phyloP scores from a whole-genome alignment of 495 filamentous ascomycete genomes.

The Sporormia fimetaria region DNA sequence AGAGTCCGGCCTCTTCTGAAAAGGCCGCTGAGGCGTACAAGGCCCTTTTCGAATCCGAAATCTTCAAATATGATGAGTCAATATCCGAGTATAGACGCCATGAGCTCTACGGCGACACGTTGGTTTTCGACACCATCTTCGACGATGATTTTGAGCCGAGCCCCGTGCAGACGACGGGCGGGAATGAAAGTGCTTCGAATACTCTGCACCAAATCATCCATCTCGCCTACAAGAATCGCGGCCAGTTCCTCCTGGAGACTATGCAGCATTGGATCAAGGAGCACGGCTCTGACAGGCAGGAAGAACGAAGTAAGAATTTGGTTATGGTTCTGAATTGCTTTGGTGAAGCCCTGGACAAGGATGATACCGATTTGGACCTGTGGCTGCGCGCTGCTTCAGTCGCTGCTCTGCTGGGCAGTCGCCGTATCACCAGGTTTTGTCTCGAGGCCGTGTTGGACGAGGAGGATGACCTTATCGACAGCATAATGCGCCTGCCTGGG shows the following conservation, averaged over 20 bases:
- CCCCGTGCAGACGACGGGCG: constrained; percentile 32
- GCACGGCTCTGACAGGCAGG: constrained; percentile 8
- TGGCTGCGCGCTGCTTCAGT: constrained; percentile 81
- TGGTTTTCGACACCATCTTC: constrained; percentile 35
- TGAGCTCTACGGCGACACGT: constrained; percentile 48
- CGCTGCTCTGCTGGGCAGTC: constrained; percentile 60
- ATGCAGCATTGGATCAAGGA: constrained; percentile 46
- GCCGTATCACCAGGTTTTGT: constrained; percentile 70
- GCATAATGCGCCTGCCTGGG: constrained; percentile 62
- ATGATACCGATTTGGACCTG: constrained; percentile 87
- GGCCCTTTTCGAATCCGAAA: constrained; percentile 76
- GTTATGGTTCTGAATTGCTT: constrained; percentile 43
- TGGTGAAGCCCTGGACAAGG: constrained; percentile 66
- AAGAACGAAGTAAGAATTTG: constrained; percentile 24
- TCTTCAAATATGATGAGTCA: constrained; percentile 82
- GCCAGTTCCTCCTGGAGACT: constrained; percentile 73
- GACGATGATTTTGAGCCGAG: constrained; percentile 27
- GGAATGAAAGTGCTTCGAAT: constrained; percentile 57
- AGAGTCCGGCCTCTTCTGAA: constrained; percentile 62
- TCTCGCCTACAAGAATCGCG: constrained; percentile 89
- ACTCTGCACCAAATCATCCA: constrained; percentile 81
- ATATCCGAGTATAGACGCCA: constrained; percentile 62
- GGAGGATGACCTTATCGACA: constrained; percentile 61
- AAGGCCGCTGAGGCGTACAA: constrained; percentile 77
- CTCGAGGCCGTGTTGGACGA: constrained; percentile 83